Evolutionary conservation across 352 stramenopile species (phyloP).

Genomic region (Bremia lactucae): DNA sequence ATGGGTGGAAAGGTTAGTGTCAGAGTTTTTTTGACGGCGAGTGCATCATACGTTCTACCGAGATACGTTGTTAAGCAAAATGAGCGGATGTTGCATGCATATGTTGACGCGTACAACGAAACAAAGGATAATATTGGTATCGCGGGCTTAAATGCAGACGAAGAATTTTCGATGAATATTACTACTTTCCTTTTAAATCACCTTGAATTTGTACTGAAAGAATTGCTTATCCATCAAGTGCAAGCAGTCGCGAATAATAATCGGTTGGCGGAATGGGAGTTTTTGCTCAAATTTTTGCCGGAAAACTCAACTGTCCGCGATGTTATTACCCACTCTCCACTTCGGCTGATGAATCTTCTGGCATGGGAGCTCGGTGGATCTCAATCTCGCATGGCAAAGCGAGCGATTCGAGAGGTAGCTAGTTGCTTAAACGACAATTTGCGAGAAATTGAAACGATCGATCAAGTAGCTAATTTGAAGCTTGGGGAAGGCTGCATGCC

Average conservation of each 20-base stretch:
- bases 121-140: slow-evolving; percentile 13
- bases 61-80: slow-evolving; percentile 56
- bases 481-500: slow-evolving; percentile 41
- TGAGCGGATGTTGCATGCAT: slow-evolving; percentile 35
- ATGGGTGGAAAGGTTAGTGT: slow-evolving; percentile 32
- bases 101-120: slow-evolving; percentile 27
- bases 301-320: slow-evolving; percentile 50
- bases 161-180: slow-evolving; percentile 17
- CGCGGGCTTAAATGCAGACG: slow-evolving; percentile 13
- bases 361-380: slow-evolving; percentile 57
- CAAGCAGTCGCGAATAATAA: slow-evolving; percentile 38
- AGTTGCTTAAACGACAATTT: slow-evolving; percentile 30
- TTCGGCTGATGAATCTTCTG: slow-evolving; percentile 49
- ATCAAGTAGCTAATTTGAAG: slow-evolving; percentile 13
- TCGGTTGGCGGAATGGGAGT: slow-evolving; percentile 51
- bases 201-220: slow-evolving; percentile 46
- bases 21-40: slow-evolving; percentile 31
- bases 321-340: slow-evolving; percentile 37
- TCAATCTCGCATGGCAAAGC: slow-evolving; percentile 37
- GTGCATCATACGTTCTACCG: slow-evolving; percentile 45
- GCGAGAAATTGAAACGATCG: slow-evolving; percentile 9
- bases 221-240: slow-evolving; percentile 56
- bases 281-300: slow-evolving; percentile 55
- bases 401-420: slow-evolving; percentile 44
- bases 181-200: slow-evolving; percentile 34